These are phyloP conservation scores for Boletales sp. DNA, from an alignment of 768 basidiomycete genomes.

Conservation along the genomic window DNA sequence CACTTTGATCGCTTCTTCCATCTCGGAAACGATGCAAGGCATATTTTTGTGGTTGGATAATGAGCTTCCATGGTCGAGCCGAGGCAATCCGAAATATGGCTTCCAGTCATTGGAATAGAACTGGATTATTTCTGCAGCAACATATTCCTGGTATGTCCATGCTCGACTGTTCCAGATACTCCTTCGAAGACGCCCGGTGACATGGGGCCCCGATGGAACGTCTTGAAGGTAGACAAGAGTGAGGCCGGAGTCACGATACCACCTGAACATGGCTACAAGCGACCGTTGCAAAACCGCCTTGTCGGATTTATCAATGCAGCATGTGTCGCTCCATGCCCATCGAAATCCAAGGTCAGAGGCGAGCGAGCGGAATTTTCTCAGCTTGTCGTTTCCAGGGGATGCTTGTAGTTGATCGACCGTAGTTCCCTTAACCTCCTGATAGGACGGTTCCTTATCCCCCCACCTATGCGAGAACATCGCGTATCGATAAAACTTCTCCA, in stretches of 20 bases:
- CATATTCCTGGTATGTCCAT: too few relatives aligned
- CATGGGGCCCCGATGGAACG: background rate
- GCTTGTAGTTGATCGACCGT: background rate
- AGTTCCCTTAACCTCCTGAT: background rate
- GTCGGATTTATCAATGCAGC: conserved; percentile 5
- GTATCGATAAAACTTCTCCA: background rate
- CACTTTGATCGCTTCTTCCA: too few relatives aligned
- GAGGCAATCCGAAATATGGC: too few relatives aligned
- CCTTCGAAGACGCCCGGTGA: background rate
- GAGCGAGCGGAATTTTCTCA: conserved; percentile 6
- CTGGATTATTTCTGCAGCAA: too few relatives aligned
- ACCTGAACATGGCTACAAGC: conserved; percentile 10
- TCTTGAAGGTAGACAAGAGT: conserved; percentile 11
- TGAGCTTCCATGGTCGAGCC: too few relatives aligned
- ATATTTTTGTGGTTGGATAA: background rate
- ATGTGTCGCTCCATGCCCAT: conserved; percentile 13
- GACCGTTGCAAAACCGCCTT: background rate
- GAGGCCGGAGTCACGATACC: conserved; percentile 10
- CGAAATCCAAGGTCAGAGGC: background rate
- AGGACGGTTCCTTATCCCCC: background rate
- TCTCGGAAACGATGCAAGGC: background rate
- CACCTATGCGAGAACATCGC: conserved; percentile 6
- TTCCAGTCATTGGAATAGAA: too few relatives aligned
- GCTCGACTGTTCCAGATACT: background rate
- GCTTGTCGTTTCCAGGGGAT: conserved; percentile 3